Percentiles rank a stretch among this genome's conserved stretches.
Conservation (phyloP, 352 stramenopile species). For the Blastocystis sp. region DNA sequence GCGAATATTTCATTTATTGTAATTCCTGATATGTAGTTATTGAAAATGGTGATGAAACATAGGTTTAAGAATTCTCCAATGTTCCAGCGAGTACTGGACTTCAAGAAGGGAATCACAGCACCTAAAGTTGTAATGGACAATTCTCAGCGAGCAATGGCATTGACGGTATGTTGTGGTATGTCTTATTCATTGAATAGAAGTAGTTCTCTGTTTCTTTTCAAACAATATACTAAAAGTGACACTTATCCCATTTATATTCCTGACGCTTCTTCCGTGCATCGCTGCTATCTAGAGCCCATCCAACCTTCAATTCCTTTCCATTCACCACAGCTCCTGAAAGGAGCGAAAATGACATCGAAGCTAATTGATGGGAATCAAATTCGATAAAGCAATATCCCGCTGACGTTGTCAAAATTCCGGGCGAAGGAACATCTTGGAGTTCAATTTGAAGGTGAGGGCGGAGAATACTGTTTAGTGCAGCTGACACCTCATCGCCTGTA, state of each 20-base stretch:
- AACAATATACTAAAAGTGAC: slow-evolving; percentile 42
- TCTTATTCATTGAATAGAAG: neutral
- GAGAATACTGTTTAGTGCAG: slow-evolving; percentile 46
- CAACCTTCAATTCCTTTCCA: slow-evolving; percentile 60
- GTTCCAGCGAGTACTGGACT: slow-evolving; percentile 59
- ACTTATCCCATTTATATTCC: slow-evolving; percentile 57
- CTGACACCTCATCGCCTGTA: slow-evolving; percentile 47
- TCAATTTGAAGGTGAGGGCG: slow-evolving; percentile 50
- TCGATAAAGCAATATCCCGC: slow-evolving; percentile 61
- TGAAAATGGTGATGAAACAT: neutral
- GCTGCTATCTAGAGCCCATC: slow-evolving; percentile 54
- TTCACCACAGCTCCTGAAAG: slow-evolving; percentile 57
- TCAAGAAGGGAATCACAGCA: slow-evolving; percentile 54
- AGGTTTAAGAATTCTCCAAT: slow-evolving; percentile 61
- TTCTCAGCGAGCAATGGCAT: neutral
- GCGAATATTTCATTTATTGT: slow-evolving; percentile 53
- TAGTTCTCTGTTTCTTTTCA: slow-evolving; percentile 22
- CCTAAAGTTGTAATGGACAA: slow-evolving; percentile 31
- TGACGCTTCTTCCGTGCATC: slow-evolving; percentile 47
- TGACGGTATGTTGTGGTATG: neutral
- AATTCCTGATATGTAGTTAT: slow-evolving; percentile 30
- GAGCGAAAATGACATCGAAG: slow-evolving; percentile 44
- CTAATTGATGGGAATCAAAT: slow-evolving; percentile 58
- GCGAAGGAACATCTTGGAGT: slow-evolving; percentile 23
- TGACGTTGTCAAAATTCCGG: slow-evolving; percentile 28